Percentiles rank a stretch among this genome's conserved stretches.
Conservation (phyloP, 345 rosid species). For the Salix koriyanagi region DNA sequence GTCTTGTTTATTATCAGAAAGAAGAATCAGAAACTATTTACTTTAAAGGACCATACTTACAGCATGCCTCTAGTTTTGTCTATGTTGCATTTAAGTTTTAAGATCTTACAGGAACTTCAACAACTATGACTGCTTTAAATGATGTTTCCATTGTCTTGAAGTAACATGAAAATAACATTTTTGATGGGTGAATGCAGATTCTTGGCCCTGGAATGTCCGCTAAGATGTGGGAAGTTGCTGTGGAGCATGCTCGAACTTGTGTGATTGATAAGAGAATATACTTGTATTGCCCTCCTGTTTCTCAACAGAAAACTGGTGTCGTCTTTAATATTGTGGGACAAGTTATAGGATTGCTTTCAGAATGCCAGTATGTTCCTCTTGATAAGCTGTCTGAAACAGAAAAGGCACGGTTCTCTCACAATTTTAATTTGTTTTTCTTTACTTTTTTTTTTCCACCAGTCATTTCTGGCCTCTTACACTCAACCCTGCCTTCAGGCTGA, state of each 20-base stretch:
- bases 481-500: conserved; percentile 45
- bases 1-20: not conserved
- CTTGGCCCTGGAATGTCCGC: conserved; percentile 98
- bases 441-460: conserved; percentile 3
- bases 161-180: not conserved
- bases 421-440: not conserved
- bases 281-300: conserved; percentile 52
- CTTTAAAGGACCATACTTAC: not conserved
- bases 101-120: not conserved
- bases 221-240: conserved; percentile 94
- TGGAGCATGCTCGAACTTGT: conserved; percentile 86
- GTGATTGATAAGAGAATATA: conserved; percentile 61
- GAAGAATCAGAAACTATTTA: conserved; percentile 3
- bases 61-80: not conserved
- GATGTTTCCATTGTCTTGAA: not conserved
- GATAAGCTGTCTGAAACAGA: conserved; percentile 77
- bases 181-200: conserved; percentile 45
- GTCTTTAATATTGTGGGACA: conserved; percentile 90
- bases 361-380: conserved; percentile 52
- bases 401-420: conserved; percentile 50
- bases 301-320: conserved; percentile 69
- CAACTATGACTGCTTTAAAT: not conserved
- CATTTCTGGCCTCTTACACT: conserved; percentile 18
- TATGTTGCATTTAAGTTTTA: not conserved
- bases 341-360: conserved; percentile 70